Percentiles rank a stretch among this genome's conserved stretches.
phyloP scores from a whole-genome alignment of 2,329 filamentous ascomycete genomes.

The Zymoseptoria ardabiliae region DNA sequence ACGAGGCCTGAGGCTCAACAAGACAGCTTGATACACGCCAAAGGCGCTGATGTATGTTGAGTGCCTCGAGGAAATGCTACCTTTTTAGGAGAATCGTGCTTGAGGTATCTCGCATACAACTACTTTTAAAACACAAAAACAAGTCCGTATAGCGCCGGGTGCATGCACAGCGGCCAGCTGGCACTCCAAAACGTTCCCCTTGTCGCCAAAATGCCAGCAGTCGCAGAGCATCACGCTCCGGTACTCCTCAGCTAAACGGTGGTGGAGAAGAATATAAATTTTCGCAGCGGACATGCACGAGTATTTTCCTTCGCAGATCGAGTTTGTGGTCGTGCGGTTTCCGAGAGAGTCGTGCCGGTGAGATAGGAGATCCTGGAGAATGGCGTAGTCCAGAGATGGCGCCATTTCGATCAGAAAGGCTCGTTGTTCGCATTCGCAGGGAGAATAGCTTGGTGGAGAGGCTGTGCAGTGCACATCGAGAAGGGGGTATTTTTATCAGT shows the following conservation, averaged over 20 bases:
- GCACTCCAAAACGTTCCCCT: not conserved
- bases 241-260: not conserved
- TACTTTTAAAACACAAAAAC: not conserved
- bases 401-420: not conserved
- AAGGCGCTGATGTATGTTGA: not conserved
- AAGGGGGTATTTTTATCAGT: not conserved
- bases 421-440: not conserved
- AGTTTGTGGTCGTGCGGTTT: not conserved
- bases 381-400: conserved; percentile 3
- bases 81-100: not conserved
- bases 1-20: not conserved
- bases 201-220: not conserved
- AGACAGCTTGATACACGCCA: not conserved
- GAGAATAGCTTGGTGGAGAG: not conserved
- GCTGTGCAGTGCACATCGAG: not conserved
- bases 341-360: conserved; percentile 5
- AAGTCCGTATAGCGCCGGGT: not conserved
- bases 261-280: not conserved
- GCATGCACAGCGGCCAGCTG: not conserved
- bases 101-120: not conserved
- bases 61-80: not conserved
- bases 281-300: not conserved
- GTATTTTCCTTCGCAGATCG: not conserved
- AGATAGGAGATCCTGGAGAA: conserved; percentile 7
- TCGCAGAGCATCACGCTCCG: not conserved